Evolutionary conservation across 208 protist genomes (phyloP).

Genomic region (Porcisia hertigi): DNA sequence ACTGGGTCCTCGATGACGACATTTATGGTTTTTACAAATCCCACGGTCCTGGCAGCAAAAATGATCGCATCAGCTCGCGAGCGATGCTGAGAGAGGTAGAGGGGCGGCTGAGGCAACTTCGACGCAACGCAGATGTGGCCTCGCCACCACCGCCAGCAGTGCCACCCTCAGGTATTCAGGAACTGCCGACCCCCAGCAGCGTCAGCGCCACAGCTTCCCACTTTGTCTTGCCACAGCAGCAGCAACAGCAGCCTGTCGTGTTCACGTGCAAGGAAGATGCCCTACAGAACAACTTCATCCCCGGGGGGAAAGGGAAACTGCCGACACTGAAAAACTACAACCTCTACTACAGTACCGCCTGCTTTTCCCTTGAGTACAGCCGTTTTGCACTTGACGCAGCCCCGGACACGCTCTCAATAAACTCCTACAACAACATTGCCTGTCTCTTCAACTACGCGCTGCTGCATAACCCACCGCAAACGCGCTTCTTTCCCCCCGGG

Average conservation of each 20-base stretch:
- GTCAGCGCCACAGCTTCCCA: not conserved
- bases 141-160: constrained; percentile 17
- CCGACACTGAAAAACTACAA: constrained; percentile 31
- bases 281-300: constrained; percentile 34
- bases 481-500: constrained; percentile 43
- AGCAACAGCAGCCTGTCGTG: constrained; percentile 19
- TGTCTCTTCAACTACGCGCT: constrained; percentile 76
- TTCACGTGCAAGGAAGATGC: constrained; percentile 46
- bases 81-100: constrained; percentile 63
- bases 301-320: constrained; percentile 4
- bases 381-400: constrained; percentile 62
- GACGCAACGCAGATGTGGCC: constrained; percentile 29
- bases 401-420: constrained; percentile 49
- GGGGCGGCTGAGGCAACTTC: constrained; percentile 42
- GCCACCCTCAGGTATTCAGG: constrained; percentile 6
- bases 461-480: constrained; percentile 57
- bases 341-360: constrained; percentile 46
- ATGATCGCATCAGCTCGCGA: constrained; percentile 57
- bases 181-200: not conserved
- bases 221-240: not conserved
- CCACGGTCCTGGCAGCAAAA: constrained; percentile 24
- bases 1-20: constrained; percentile 93
- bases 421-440: constrained; percentile 91
- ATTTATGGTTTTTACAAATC: constrained; percentile 65
- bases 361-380: constrained; percentile 84